Base-by-base conservation (phyloP, 2,329 filamentous ascomycete species). In the Colletotrichum sp. region DNA sequence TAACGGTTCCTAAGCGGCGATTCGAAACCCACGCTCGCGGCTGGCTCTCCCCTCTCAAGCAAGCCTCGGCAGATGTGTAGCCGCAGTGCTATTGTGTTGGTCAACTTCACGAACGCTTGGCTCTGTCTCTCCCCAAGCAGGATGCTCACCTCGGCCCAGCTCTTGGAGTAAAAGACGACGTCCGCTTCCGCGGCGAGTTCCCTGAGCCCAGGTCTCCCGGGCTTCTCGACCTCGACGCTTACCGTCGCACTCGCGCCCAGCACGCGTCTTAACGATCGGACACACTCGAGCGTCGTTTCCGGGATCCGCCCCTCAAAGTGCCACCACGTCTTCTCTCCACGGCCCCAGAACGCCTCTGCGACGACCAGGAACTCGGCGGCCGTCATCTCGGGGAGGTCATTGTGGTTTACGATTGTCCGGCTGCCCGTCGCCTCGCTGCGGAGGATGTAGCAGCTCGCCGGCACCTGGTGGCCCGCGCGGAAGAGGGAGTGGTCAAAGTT, bases 151-250 rank as follows among this genome's bases (percentile, higher is more conserved):
- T 93, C 89, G 75, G 93, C 93, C 93, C 94, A 95, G 67, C 87
- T 88, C 79, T 89, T 90, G 15, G 93, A 94, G 84, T 93, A 95
- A 82, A 95, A 95, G n/a, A 95, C 90, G 21, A 94, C 89, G 80
- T 95, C 92, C 28, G 93, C 93, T 79, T 89, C 87, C 49, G 86
- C 86, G 30, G 92, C 92, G 64, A 95, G 87, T 32, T 90, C 86
- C 66, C 87, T 84, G 71, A 95, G 86, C 4, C 92, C 92, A 32
- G 84, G 82, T 13, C 94, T 89, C 15, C 87, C 88, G 3, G 93
- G 93, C 81, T 94, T 95, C 85, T 95, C 94, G 57, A 94, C 85
- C 83, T 95, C 94, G 70, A 95, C 91, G 82, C 93, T 95, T 81
- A 95, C 85, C 63, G 80, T 77, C 28, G 26, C 68, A 30, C 63